Base-by-base conservation (phyloP, 768 basidiomycete genomes). In the Amanita jacksonii region DNA sequence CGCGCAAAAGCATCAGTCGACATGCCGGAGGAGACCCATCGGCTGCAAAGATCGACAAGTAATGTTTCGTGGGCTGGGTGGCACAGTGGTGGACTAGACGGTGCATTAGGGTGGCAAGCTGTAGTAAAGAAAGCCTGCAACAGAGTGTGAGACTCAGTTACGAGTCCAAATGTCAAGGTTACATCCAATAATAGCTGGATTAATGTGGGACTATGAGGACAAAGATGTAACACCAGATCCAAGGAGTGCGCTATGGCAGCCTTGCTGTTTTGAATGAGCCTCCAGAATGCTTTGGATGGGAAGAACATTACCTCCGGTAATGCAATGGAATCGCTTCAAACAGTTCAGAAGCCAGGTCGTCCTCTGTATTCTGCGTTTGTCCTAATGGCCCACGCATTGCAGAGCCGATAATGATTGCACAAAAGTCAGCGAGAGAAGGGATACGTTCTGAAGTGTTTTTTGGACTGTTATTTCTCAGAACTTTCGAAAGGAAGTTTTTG, bases 291-390 rank as follows among this genome's bases (percentile, higher is more conserved):
- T 24, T 15, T 32, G 38, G 31, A 13, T 42, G 27, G 22, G 18
- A 33, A 18, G 33, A 45, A n/a, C 46, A 61, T 45, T 52, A 79
- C 79, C 67, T 67, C 47, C 78, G 68, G 55, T 69, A 70, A 23
- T 69, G 63, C n/a, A 58, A 45, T 20, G 77, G 77, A 38, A 81
- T 64, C 2, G 63, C 53, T 22, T 77, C 75, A 45, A 79, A 79
- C 5, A 80, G 49, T 10, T 62, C 57, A 45, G 64, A 50, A 36
- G 58, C 52, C 0, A 48, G 48, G 24, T 62, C 60, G 8, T 56
- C 53, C 35, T 50, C 46, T 40, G 34, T 12, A n/a, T 48, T 35
- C 37, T 34, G 34, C 4, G 62, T 53, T 16, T 49, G 48, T 28
- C 23, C 50, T 13, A 53, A 47, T 32, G 63, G 61, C 15, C 49